A percentile compares a stretch with the other conserved stretches of the same genome.
Conservation (phyloP, 192 early-diverging fungal species). For the Pecoramyces ruminantium region DNA sequence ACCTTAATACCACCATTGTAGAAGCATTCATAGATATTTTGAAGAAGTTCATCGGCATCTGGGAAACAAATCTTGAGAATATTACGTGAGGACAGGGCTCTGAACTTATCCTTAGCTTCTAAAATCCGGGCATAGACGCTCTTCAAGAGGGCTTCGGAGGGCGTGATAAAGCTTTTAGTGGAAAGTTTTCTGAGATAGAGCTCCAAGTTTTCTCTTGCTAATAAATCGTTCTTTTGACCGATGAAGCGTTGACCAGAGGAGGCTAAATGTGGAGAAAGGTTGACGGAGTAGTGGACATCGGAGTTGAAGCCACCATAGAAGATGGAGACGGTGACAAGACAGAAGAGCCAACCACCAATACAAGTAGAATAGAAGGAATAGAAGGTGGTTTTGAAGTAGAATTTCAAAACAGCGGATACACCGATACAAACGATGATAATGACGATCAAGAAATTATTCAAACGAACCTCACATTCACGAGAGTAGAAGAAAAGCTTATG, state of each 20-base stretch:
- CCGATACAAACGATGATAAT: background rate
- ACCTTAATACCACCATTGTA: background rate
- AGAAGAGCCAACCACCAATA: background rate
- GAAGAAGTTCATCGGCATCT: background rate
- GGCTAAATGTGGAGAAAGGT: background rate
- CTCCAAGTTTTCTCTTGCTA: background rate
- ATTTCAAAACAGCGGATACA: background rate
- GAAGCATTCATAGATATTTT: background rate
- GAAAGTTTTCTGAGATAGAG: background rate
- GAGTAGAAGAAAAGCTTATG: background rate
- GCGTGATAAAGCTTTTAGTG: background rate
- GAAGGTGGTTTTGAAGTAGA: background rate
- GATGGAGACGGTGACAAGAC: background rate
- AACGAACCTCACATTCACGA: background rate
- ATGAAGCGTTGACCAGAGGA: background rate
- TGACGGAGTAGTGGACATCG: background rate
- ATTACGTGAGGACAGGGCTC: background rate
- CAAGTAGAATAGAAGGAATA: background rate
- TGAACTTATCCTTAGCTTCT: background rate
- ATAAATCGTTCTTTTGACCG: background rate
- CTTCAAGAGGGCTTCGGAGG: background rate
- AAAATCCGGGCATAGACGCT: background rate
- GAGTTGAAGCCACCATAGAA: background rate
- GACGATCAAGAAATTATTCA: background rate
- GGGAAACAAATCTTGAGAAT: background rate